These are phyloP conservation scores for Meira nashicola DNA, from an alignment of 1,284 basidiomycete species.

Conservation along the genomic window DNA sequence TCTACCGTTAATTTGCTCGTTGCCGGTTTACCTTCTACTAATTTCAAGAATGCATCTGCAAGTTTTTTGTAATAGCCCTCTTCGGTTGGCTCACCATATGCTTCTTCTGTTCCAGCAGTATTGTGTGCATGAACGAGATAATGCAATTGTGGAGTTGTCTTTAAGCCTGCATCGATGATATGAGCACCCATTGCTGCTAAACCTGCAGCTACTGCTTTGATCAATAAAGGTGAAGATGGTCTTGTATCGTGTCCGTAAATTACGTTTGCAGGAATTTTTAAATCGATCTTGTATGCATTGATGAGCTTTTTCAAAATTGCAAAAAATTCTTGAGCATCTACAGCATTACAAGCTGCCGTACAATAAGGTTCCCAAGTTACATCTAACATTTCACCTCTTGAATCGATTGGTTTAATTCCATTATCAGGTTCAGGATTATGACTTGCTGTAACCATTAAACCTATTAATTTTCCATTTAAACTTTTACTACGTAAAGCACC, in stretches of 20 bases:
- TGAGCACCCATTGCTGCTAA: conserved; percentile 63
- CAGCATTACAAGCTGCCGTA: conserved; percentile 81
- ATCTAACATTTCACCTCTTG: conserved; percentile 98
- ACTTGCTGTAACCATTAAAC: conserved; percentile 97
- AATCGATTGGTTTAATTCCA: conserved; percentile 95
- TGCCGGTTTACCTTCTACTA: conserved; percentile 63
- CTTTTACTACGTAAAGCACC: conserved; percentile 86
- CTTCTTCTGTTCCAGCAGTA: conserved; percentile 65
- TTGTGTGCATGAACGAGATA: conserved; percentile 90
- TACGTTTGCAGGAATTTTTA: conserved; percentile 71
- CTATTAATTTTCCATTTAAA: conserved; percentile 81
- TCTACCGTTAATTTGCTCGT: conserved; percentile 69
- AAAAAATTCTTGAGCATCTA: conserved; percentile 69
- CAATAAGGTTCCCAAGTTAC: conserved; percentile 87
- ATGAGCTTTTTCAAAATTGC: conserved; percentile 66
- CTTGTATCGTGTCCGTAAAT: conserved; percentile 91
- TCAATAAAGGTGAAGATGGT: conserved; percentile 77
- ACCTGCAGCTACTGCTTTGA: conserved; percentile 76
- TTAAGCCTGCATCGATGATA: conserved; percentile 62
- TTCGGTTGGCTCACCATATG: conserved; percentile 76
- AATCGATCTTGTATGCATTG: conserved; percentile 68
- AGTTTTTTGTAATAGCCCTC: conserved; percentile 85
- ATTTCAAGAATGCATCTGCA: conserved; percentile 74
- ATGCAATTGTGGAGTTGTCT: conserved; percentile 91
- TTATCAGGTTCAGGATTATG: conserved; percentile 99